These are phyloP conservation scores for Neurospora sp. DNA, from an alignment of 495 filamentous ascomycete species.

Conservation along the genomic window DNA sequence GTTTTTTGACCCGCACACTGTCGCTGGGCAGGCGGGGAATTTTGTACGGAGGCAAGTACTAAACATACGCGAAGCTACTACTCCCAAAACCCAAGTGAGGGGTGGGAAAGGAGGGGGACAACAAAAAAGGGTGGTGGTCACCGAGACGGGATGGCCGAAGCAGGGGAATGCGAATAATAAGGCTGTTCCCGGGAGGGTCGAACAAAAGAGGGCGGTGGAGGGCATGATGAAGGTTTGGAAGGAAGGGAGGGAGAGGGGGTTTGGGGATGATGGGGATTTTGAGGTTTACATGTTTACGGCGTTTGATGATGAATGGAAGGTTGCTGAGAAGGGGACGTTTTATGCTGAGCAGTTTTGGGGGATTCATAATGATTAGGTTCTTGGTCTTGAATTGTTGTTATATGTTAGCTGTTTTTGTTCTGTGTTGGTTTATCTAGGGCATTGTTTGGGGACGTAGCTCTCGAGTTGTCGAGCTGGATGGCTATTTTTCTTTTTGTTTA, in stretches of 20 bases:
- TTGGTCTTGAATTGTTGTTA: too few species aligned
- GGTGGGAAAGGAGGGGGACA: not conserved
- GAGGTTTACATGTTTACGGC: constrained; percentile 55
- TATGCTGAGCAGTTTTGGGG: constrained; percentile 69
- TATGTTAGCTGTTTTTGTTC: too few species aligned
- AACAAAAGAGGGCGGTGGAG: constrained; percentile 54
- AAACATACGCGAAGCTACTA: constrained; percentile 17
- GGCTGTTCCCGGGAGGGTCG: constrained; percentile 51
- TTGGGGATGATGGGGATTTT: constrained; percentile 15
- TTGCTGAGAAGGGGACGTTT: constrained; percentile 51
- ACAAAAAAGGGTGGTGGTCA: constrained; percentile 36
- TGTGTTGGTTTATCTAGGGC: not conserved
- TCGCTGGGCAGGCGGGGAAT: constrained; percentile 47
- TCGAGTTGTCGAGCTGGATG: not conserved
- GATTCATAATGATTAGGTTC: constrained; percentile 20
- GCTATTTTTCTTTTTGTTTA: not conserved
- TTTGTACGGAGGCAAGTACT: constrained; percentile 52
- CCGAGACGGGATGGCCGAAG: constrained; percentile 79
- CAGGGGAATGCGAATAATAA: constrained; percentile 50
- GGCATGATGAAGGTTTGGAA: constrained; percentile 48
- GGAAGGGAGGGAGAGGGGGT: constrained; percentile 26
- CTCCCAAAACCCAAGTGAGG: too few species aligned
- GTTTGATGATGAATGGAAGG: constrained; percentile 73
- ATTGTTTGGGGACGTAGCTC: not conserved
- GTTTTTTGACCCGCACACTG: constrained; percentile 62